These are phyloP conservation scores for Didymella segeticola DNA, from an alignment of 2,329 filamentous ascomycete species.

Conservation along the genomic window DNA sequence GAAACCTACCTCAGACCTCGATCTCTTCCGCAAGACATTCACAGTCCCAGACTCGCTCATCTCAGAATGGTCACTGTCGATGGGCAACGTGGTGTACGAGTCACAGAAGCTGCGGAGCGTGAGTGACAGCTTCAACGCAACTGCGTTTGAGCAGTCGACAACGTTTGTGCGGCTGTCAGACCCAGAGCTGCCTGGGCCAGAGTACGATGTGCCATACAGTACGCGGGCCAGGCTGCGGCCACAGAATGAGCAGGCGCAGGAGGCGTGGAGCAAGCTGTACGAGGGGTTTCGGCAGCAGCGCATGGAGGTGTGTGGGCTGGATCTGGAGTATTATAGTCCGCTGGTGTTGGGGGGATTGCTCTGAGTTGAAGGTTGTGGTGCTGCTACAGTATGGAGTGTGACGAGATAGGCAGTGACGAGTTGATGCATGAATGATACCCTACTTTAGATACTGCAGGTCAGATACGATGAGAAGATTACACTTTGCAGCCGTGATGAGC, in stretches of 20 bases:
- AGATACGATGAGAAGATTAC: too few species aligned
- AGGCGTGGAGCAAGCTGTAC: constrained; percentile 59
- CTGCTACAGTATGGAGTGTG: not conserved
- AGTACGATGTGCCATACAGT: constrained; percentile 57
- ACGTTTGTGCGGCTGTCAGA: constrained; percentile 57
- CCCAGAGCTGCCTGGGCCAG: constrained; percentile 57
- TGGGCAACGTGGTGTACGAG: constrained; percentile 49
- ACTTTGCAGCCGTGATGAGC: too few species aligned
- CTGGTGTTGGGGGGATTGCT: constrained; percentile 24
- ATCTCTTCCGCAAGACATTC: constrained; percentile 45
- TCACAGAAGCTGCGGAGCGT: constrained; percentile 40
- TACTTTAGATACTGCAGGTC: too few species aligned
- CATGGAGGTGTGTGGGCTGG: constrained; percentile 61
- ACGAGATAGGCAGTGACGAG: constrained; percentile 7
- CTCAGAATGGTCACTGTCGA: constrained; percentile 46
- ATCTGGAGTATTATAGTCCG: constrained; percentile 54
- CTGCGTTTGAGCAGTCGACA: constrained; percentile 51
- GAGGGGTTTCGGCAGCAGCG: constrained; percentile 57
- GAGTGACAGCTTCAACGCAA: constrained; percentile 53
- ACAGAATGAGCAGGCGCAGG: constrained; percentile 54
- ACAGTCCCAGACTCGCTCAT: constrained; percentile 43
- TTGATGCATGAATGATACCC: not conserved
- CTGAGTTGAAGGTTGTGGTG: too few species aligned
- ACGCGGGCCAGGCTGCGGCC: constrained; percentile 52
- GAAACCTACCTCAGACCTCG: constrained; percentile 37